Evolutionary conservation across 306 rosid species (phyloP).

Genomic region (Cucumis melo): DNA sequence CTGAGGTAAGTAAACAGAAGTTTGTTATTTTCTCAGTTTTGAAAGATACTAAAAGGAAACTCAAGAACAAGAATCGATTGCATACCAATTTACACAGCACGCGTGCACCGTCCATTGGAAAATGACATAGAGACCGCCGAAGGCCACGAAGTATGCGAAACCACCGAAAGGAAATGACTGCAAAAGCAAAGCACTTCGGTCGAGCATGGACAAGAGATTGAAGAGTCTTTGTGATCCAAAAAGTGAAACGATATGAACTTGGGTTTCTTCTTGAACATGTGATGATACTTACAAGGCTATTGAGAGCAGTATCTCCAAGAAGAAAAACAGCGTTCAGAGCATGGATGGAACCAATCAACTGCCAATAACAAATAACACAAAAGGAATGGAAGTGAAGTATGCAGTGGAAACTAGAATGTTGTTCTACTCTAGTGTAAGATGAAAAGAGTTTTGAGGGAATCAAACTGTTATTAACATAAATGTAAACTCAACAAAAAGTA

Average conservation of each 20-base stretch:
- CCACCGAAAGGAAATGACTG: conserved; percentile 85
- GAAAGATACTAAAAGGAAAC: not conserved
- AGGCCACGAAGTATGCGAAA: conserved; percentile 52
- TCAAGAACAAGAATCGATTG: not conserved
- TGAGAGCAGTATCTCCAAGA: conserved; percentile 54
- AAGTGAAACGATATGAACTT: not conserved
- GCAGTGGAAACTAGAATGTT: not conserved
- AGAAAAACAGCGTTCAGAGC: conserved; percentile 46
- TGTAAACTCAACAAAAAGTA: not conserved
- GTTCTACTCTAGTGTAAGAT: not conserved
- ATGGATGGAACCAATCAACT: conserved; percentile 78
- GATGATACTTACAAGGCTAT: conserved; percentile 52
- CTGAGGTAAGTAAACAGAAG: conserved; percentile 14
- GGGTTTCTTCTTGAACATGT: not conserved
- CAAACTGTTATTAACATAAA: not conserved
- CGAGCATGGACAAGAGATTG: not conserved
- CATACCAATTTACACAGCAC: conserved; percentile 32
- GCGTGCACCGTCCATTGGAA: conserved; percentile 67
- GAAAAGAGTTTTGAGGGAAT: not conserved
- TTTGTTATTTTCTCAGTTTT: not conserved
- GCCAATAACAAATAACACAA: conserved; percentile 15
- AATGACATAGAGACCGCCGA: conserved; percentile 48
- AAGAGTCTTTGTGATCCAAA: not conserved
- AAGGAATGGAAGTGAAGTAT: not conserved
- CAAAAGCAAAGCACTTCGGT: not conserved